These are phyloP conservation scores for Saccharomyces paradoxus DNA, from an alignment of 805 yeast species.

Conservation along the genomic window DNA sequence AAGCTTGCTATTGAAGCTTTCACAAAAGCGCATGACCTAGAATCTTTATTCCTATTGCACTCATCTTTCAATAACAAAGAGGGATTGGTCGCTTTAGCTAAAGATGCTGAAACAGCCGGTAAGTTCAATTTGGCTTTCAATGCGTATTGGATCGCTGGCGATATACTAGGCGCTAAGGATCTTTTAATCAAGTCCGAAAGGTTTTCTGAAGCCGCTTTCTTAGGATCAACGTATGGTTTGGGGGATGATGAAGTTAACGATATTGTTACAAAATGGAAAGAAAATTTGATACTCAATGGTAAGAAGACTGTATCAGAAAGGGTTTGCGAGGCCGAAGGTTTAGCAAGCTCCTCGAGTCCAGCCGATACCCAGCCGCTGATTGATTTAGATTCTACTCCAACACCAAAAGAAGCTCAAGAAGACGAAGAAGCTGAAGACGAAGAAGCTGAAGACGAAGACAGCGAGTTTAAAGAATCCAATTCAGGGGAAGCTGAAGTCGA, in stretches of 20 bases:
- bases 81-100: slow-evolving; percentile 57
- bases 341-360: slow-evolving; percentile 21
- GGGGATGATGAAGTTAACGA: slow-evolving; percentile 37
- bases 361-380: slow-evolving; percentile 30
- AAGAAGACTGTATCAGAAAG: slow-evolving; percentile 55
- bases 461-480: slow-evolving; percentile 12
- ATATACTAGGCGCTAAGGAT: slow-evolving; percentile 52
- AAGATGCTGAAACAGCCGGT: slow-evolving; percentile 60
- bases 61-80: slow-evolving; percentile 68
- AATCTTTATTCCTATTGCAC: slow-evolving; percentile 72
- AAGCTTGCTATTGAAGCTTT: slow-evolving; percentile 74
- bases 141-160: slow-evolving; percentile 81
- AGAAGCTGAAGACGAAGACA: slow-evolving; percentile 18
- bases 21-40: slow-evolving; percentile 69
- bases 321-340: slow-evolving; percentile 39
- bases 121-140: slow-evolving; percentile 86
- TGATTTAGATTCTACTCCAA: slow-evolving; percentile 33
- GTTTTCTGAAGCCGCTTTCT: slow-evolving; percentile 75
- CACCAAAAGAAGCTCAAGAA: slow-evolving; percentile 13
- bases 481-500: slow-evolving; percentile 11
- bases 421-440: slow-evolving; percentile 24
- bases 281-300: slow-evolving; percentile 41
- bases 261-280: slow-evolving; percentile 62
- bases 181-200: slow-evolving; percentile 62
- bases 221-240: slow-evolving; percentile 61